These are phyloP conservation scores for Hypoxylon fragiforme DNA, from an alignment of 495 filamentous ascomycete genomes.

Conservation along the genomic window DNA sequence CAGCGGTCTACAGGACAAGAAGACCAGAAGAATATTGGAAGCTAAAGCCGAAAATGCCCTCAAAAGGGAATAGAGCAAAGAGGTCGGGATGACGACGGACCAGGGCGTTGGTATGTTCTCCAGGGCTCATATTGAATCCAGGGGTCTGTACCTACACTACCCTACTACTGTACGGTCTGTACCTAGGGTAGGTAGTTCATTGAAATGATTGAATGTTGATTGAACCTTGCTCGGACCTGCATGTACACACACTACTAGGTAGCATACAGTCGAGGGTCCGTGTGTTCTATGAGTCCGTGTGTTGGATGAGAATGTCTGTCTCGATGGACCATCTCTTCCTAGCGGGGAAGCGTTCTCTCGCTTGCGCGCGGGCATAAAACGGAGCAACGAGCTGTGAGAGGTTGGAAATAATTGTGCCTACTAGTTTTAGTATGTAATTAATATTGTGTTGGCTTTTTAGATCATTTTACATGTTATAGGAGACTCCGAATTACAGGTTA, in stretches of 20 bases:
- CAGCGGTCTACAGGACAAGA: too few species aligned
- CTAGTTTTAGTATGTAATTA: too few species aligned
- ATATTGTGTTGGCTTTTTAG: conserved; percentile 9
- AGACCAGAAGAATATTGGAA: conserved; percentile 7
- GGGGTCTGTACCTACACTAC: too few species aligned
- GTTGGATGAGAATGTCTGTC: conserved; percentile 33
- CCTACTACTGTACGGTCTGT: too few species aligned
- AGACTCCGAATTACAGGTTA: conserved; percentile 11
- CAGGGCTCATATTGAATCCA: conserved; percentile 25
- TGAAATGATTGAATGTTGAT: too few species aligned
- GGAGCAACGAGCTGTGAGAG: conserved; percentile 14
- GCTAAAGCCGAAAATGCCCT: conserved; percentile 26
- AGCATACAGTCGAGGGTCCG: conserved; percentile 25
- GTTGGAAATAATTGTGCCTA: too few species aligned
- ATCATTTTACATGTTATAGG: too few species aligned
- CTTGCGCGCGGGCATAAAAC: conserved; percentile 15
- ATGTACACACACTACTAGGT: conserved; percentile 26
- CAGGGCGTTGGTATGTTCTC: conserved; percentile 32
- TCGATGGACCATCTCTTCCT: conserved; percentile 15
- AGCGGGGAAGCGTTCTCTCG: too few species aligned
- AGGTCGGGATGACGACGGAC: conserved; percentile 32
- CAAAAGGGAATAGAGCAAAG: conserved; percentile 15
- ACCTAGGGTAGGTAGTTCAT: too few species aligned
- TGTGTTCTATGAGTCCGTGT: conserved; percentile 24
- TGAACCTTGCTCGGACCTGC: conserved; percentile 31